phyloP scores from a whole-genome alignment of 495 filamentous ascomycete species.

The Aspergillus nidulans region DNA sequence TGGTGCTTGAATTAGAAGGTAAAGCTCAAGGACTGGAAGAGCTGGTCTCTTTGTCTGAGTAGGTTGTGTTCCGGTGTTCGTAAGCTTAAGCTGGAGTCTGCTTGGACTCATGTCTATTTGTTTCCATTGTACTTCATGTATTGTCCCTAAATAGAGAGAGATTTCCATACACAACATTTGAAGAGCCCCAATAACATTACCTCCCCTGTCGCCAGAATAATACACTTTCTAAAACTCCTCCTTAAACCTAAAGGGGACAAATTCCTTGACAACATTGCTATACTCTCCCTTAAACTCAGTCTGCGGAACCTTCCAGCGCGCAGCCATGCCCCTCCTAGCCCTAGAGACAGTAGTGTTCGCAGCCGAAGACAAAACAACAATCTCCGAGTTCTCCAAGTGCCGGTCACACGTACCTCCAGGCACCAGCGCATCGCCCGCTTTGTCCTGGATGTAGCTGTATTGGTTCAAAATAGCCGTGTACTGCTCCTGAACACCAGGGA shows the following conservation, averaged over 20 bases:
- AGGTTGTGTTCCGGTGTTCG: no score
- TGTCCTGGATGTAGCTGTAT: not conserved
- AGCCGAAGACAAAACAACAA: not conserved
- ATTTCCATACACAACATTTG: no score
- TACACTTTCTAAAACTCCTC: not conserved
- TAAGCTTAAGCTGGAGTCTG: no score
- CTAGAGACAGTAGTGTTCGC: not conserved
- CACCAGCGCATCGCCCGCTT: slow-evolving; percentile 1
- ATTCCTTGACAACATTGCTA: not conserved
- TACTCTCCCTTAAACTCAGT: not conserved
- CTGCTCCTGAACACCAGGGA: not conserved
- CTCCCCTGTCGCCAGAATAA: no score
- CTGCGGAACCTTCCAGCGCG: not conserved
- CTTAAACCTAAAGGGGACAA: not conserved
- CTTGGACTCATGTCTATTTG: no score
- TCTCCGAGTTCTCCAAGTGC: slow-evolving; percentile 8
- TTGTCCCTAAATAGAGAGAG: no score
- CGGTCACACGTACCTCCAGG: slow-evolving; percentile 2
- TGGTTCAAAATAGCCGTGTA: not conserved
- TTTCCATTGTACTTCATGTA: no score
- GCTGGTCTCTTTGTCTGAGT: no score
- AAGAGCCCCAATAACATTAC: no score
- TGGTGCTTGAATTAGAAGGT: no score
- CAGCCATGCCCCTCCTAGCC: not conserved
- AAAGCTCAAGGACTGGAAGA: no score